Base-by-base conservation (phyloP, 2,329 filamentous ascomycete genomes). In the Curvularia verruculosa region DNA sequence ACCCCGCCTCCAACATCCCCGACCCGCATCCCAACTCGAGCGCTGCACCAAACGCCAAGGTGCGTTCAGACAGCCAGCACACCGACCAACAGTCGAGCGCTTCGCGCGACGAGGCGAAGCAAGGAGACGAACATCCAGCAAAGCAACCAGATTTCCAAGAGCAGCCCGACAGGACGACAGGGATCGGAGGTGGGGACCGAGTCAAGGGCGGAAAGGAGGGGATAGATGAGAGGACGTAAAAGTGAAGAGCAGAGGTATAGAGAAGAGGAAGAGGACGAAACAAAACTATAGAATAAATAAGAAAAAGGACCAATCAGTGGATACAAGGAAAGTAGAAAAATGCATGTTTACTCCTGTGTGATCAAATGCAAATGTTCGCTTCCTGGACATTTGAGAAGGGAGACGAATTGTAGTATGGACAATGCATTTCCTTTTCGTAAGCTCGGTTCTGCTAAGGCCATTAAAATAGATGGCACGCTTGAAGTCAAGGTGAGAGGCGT, bases 71-170 rank as follows among this genome's bases (percentile, higher is more conserved):
- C 36, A 68, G 67, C 3, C 69, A 68, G 13, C 65, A 71, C 47
- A 71, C 64, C 10, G 70, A 73, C 39, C 23, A 41, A 12, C 70
- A 76, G 48, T 76, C 74, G 2, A 70, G 56, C 23, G 73, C 75
- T 15, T 75, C 73, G 0, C 49, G 50, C 6, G 54, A 71, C 0
- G 67, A 73, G 52, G 49, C 66, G 23, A 67, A 67, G 56, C 65
- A 31, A 9, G 72, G 72, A 1, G 68, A 72, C 36, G 70, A 77
- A 19, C 73, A 77, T 51, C 75, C 75, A 1, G 74, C 75, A 0
- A 77, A 77, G 55, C 75, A 77, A 49, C 75, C 75, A 0, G 75
- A 78, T 49, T 49, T 63, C 7, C 75, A 78, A 57, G 53, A 58
- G 18, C 51, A 72, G 58, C 72, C 72, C 5, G 66, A 57, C 1